Base-by-base conservation (phyloP, 768 basidiomycete genomes). In the Trametes sanguinea region DNA sequence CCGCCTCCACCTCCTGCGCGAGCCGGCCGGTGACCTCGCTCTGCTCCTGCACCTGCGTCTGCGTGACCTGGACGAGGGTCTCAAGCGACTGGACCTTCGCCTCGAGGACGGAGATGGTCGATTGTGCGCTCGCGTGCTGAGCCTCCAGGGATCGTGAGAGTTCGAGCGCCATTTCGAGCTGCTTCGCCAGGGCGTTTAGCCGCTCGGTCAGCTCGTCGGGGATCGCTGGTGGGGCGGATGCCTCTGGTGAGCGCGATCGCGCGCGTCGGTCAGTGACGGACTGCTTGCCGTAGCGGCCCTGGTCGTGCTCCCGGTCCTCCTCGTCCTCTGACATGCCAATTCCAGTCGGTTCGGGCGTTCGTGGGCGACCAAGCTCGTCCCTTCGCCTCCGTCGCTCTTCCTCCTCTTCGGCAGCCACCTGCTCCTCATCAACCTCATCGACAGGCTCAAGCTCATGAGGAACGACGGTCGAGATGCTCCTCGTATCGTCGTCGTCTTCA, bases 271-370 rank as follows among this genome's bases (percentile, higher is more conserved):
- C 52, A 22, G 45, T 43, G 29, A 43, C 44, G 7, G 54, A 30
- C 30, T 47, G 57, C 33, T 54, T 65, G 43, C 54, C 64, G 35
- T 53, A 57, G 29, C 51, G 59, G 45, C 43, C 42, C 32, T 51
- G 63, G 30, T 54, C 54, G 40, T 46, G 65, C 47, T 72, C 73
- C 17, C 77, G 73, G 7, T 84, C 78, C 50, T 83, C 78, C 50
- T 78, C 76, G 39, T 78, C 80, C 53, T 72, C 81, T 50, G 71
- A 69, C 75, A 83, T 80, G 42, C 82, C 82, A 76, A 82, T 82
- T 51, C 78, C 79, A 10, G 83, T 85, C 4, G 92, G 93, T 69
- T 94, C 93, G 0, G 92, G 93, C 6, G 94, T 95, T 6, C 82
- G 79, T 3, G 92, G 92, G 44, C 91, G 80, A 2, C 87, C 88